Evolutionary conservation across 2,329 filamentous ascomycete species (phyloP), one percentile per base, ranked within the genome.

Genomic region (Davidsoniella virescens): DNA sequence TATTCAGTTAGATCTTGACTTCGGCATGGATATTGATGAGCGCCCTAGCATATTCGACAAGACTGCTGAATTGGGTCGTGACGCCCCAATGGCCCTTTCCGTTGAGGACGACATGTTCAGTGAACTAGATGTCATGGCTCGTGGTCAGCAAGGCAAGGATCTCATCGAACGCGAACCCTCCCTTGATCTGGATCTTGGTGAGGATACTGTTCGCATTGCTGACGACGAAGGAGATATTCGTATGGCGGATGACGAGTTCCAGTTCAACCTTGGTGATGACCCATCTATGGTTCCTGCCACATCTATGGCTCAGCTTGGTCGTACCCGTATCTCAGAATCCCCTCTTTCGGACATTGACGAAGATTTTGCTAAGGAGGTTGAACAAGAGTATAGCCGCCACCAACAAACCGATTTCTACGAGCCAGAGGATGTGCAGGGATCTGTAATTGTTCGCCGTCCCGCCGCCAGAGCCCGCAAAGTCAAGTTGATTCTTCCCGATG

Each of bases 11-110:
- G 76, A 84, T 56, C 68, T 90, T 50, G 82, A 87, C 58, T 80
- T 88, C 57, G 82, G 82, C 57, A 71, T 92, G 54, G 80, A 79
- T 56, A 69, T 87, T 33, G 82, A 87, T 56, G 74, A 87, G 54
- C 77, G 74, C 33, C 74, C 66, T 17, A 62, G 57, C 52, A 62
- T 65, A 55, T 61, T 65, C 55, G 74, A 76, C 53, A 67, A 67
- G 54, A 92, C 81, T 59, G 41, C 18, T 20, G 92, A 98, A 80
- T 73, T 87, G 58, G 92, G 90, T 60, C 84, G 90, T 79, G 82
- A 94, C 57, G 88, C 84, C 17, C 80, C 84, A 4, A 71, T 76
- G 14, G 71, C 82, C 20, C 72, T 76, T 43, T 70, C 78, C 2
- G 66, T 81, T 17, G 84, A 85, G 56, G 80, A 85, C 38, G 79